phyloP scores from a whole-genome alignment of 2,329 filamentous ascomycete genomes.

The Hirsutella minnesotensis region DNA sequence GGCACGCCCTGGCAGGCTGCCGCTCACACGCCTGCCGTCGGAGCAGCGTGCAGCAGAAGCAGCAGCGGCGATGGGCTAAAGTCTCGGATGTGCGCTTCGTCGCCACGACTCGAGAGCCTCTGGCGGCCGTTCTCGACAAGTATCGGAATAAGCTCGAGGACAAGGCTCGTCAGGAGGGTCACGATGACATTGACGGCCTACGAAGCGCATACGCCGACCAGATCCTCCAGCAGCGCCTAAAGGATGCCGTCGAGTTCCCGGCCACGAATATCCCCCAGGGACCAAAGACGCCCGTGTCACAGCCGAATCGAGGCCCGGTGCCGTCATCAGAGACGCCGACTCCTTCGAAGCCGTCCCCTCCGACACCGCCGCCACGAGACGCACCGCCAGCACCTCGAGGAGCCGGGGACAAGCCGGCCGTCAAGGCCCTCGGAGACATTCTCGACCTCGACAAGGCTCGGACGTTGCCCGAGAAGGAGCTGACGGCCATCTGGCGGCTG shows the following conservation, averaged over 20 bases:
- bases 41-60: constrained; percentile 38
- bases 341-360: constrained; percentile 6
- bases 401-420: constrained; percentile 14
- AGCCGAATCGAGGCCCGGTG: constrained; percentile 19
- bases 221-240: constrained; percentile 60
- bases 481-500: constrained; percentile 81
- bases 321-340: constrained; percentile 12
- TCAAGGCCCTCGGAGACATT: constrained; percentile 38
- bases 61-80: constrained; percentile 77
- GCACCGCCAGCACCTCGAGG: constrained; percentile 3
- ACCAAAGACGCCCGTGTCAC: constrained; percentile 22
- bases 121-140: constrained; percentile 62
- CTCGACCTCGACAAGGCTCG: constrained; percentile 72
- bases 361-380: constrained; percentile 5
- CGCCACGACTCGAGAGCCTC: constrained; percentile 59
- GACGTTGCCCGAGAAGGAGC: constrained; percentile 64
- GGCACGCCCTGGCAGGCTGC: constrained; percentile 25
- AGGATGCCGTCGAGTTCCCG: constrained; percentile 43
- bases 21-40: constrained; percentile 15
- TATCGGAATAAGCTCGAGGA: constrained; percentile 76
- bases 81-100: constrained; percentile 89
- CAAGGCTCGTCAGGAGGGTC: constrained; percentile 67
- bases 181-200: constrained; percentile 59
- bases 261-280: constrained; percentile 23
- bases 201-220: constrained; percentile 76